Conservation (phyloP, 352 stramenopile species). For the Halophytophthora polymorphica region DNA sequence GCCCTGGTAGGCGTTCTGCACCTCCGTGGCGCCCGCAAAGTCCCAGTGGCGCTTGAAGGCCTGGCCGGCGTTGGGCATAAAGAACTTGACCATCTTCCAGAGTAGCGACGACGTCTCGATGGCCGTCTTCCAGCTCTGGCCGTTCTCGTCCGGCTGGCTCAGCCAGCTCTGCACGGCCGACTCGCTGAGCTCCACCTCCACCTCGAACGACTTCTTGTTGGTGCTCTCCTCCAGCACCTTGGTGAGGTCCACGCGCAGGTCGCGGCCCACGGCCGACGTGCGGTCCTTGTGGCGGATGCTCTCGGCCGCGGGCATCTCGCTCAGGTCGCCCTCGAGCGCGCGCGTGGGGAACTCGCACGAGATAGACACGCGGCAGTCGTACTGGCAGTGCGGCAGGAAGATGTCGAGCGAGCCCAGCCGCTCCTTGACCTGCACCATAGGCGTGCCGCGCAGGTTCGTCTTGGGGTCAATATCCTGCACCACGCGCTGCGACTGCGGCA, state of each 20-base stretch:
- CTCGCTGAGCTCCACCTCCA: conserved; percentile 75
- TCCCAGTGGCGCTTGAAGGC: conserved; percentile 80
- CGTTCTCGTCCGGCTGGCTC: conserved; percentile 65
- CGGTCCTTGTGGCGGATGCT: conserved; percentile 73
- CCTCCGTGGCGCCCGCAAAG: conserved; percentile 59
- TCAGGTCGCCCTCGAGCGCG: conserved; percentile 53
- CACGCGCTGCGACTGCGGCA: conserved; percentile 72
- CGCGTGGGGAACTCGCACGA: conserved; percentile 75
- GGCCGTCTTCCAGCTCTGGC: conserved; percentile 69
- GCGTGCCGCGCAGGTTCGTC: conserved; percentile 39
- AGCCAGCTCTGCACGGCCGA: conserved; percentile 74
- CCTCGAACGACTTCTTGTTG: conserved; percentile 69
- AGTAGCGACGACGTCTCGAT: conserved; percentile 60
- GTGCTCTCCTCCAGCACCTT: conserved; percentile 78
- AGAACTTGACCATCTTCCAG: conserved; percentile 84
- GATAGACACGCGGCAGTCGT: conserved; percentile 82
- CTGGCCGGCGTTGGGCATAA: conserved; percentile 78
- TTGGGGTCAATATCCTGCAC: conserved; percentile 71
- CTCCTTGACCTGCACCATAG: conserved; percentile 78
- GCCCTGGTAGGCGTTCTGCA: conserved; percentile 79
- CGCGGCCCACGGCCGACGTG: conserved; percentile 68
- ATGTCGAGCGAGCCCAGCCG: conserved; percentile 81
- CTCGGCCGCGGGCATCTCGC: conserved; percentile 65
- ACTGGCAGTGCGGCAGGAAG: conserved; percentile 83
- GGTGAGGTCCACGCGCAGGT: conserved; percentile 82